Conservation (phyloP, 495 filamentous ascomycete species). For the Penicillium longicatenatum region DNA sequence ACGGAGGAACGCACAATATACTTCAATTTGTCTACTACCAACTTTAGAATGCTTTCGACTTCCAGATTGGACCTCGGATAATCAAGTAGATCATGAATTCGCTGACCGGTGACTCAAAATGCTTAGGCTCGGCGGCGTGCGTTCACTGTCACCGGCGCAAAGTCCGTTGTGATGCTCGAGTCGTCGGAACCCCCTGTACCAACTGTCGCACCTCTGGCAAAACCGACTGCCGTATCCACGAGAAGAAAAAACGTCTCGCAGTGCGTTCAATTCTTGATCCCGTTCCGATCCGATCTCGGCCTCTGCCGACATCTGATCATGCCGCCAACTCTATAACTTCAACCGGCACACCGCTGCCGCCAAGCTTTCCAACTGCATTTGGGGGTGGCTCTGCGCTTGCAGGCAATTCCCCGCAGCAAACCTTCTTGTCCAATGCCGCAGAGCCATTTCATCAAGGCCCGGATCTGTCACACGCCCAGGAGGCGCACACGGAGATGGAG, state of each 20-base stretch:
- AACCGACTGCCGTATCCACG: constrained; percentile 50
- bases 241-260: constrained; percentile 50
- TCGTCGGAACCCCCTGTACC: constrained; percentile 47
- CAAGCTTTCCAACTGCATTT: constrained; percentile 37
- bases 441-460: constrained; percentile 33
- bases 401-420: constrained; percentile 25
- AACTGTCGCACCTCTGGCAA: constrained; percentile 50
- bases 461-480: constrained; percentile 34
- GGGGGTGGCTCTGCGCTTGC: constrained; percentile 24
- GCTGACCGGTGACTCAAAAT: constrained; percentile 26
- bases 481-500: constrained; percentile 43
- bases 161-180: constrained; percentile 50
- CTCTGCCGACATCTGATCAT: constrained; percentile 32
- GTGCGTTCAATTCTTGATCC: constrained; percentile 51
- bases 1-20: background rate
- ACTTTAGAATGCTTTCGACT: background rate
- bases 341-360: constrained; percentile 23
- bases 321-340: constrained; percentile 26
- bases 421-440: constrained; percentile 23
- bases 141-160: constrained; percentile 53
- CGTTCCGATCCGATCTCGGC: constrained; percentile 52
- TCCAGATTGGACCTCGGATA: background rate
- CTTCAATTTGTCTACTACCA: background rate
- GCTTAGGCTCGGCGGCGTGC: constrained; percentile 45
- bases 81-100: constrained; percentile 1